Base-by-base conservation (phyloP, 441 rosid genomes). In the Viola pubescens region DNA sequence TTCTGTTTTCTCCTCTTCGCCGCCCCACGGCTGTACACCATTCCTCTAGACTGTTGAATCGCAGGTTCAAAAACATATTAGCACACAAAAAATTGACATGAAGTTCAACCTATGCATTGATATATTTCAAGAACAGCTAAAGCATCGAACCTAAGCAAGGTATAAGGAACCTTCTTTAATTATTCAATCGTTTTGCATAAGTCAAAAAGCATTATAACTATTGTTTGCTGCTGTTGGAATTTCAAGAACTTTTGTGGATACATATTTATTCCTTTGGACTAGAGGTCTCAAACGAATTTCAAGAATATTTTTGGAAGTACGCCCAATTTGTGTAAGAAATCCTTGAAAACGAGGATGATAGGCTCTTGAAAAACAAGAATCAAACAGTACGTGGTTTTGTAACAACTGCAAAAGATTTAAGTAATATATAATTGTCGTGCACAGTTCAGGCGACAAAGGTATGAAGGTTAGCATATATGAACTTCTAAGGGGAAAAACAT, bases 31-130 rank as follows among this genome's bases (percentile, higher is more conserved):
- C 72, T 68, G 63, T 50, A 62, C 4, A 59, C 57, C 9, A 91
- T 83, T 70, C 84, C 84, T 73, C 80, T 78, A 4, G 65, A 63
- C 97, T 89, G 87, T 64, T 51, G 13, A 61, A 68, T 75, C 1
- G 12, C 14, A 9, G 4, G 49, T 7, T 46, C 49, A 46, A 46
- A 4, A 46, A 13, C 52, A 49, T 49, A 34, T n/a, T n/a, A 49
- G 34, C 52, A 49, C 19, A 16, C 52, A 49, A 14, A 49, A 9
- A 49, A 34, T 14, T 14, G 13, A 14, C 34, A 49, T 7, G 34
- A 16, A 49, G 13, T 49, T 49, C 0, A 13, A 12, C 13, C 8
- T 48, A 12, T 48, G 52, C 52, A 14, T 13, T 48, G 37, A 16
- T 1, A 14, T 1, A 49, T 10, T 12, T 57, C 6, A n/a, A 6